Evolutionary conservation across 192 early-diverging fungal genomes (phyloP), one percentile per base, ranked within the genome.

Genomic region (Jimgerdemannia flammicorona): DNA sequence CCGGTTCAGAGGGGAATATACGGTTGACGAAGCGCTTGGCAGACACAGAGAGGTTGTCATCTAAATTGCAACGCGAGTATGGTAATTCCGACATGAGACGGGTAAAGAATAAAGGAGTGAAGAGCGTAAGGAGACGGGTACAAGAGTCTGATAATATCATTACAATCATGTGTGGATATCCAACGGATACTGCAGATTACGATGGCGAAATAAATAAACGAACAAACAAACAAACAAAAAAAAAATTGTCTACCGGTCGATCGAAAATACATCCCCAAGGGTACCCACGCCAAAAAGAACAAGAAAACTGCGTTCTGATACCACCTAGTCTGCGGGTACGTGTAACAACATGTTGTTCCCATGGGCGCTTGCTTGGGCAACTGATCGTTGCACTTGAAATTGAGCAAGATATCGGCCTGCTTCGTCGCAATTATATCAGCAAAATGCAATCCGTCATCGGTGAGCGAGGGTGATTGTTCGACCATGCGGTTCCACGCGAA

Each of bases 361-460:
- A 89, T 84, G 40, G 90, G 87, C 4, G 75, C 68, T 1, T 74
- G 59, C 43, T 87, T 83, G 2, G 86, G 73, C 0, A 87, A 44
- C 19, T 69, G 44, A 39, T 82, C 74, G 72, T 92, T 93, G 77
- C 92, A 93, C 44, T 84, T 73, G 70, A 80, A 86, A 80, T 94
- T 92, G 8, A 93, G 83, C 17, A 90, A 74, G 66, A 93, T 67
- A 42, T 86, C 78, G 11, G 89, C 78, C 44, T 91, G 88, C 4
- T 79, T 77, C 3, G 73, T 54, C 73, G 87, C 82, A 44, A 94
- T 73, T 40, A 64, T 49, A 3, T 73, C 65, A 17, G 80, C 77
- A 80, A 86, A 95, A 78, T 95, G 94, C 66, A 95, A 77, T 3
- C 94, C 94, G 75, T 95, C 94, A 6, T 70, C 44, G 10, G 92